These are phyloP conservation scores for Lactarius trivialis DNA, from an alignment of 768 basidiomycete genomes.

Conservation along the genomic window DNA sequence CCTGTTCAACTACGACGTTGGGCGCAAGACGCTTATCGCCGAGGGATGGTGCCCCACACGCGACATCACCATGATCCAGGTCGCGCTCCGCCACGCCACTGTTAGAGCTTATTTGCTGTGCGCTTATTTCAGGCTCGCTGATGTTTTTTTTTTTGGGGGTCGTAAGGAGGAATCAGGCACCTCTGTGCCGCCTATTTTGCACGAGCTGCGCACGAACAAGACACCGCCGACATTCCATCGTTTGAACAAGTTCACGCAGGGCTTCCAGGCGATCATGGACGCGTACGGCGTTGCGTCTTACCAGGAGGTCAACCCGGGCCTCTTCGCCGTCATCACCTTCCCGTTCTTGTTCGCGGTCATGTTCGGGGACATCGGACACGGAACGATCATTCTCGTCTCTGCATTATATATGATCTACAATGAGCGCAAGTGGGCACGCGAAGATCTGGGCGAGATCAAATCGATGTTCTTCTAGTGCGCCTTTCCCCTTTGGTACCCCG, in stretches of 20 bases:
- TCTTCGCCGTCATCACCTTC: conserved; percentile 89
- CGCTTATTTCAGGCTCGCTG: not conserved
- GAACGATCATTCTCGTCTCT: conserved; percentile 67
- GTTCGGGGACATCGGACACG: conserved; percentile 99
- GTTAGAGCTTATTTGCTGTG: conserved; percentile 32
- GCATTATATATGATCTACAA: conserved; percentile 80
- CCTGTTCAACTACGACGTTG: conserved; percentile 88
- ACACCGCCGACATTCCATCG: conserved; percentile 93
- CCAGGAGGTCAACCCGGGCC: conserved; percentile 94
- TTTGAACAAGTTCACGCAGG: conserved; percentile 94
- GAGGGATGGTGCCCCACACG: conserved; percentile 97
- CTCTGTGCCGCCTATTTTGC: conserved; percentile 83
- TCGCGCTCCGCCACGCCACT: conserved; percentile 83
- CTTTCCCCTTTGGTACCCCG: not conserved
- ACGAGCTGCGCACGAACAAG: conserved; percentile 83
- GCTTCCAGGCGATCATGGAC: conserved; percentile 98
- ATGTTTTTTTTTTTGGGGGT: not conserved
- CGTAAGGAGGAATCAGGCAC: conserved; percentile 82
- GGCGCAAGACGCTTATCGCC: conserved; percentile 90
- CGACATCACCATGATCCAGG: conserved; percentile 81
- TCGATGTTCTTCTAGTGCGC: conserved; percentile 91
- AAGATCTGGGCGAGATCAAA: conserved; percentile 77
- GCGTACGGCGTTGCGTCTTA: conserved; percentile 92
- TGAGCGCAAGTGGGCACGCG: conserved; percentile 75
- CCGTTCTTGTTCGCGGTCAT: conserved; percentile 99